Base-by-base conservation (phyloP, 2,329 filamentous ascomycete genomes). In the Shiraia sp. region DNA sequence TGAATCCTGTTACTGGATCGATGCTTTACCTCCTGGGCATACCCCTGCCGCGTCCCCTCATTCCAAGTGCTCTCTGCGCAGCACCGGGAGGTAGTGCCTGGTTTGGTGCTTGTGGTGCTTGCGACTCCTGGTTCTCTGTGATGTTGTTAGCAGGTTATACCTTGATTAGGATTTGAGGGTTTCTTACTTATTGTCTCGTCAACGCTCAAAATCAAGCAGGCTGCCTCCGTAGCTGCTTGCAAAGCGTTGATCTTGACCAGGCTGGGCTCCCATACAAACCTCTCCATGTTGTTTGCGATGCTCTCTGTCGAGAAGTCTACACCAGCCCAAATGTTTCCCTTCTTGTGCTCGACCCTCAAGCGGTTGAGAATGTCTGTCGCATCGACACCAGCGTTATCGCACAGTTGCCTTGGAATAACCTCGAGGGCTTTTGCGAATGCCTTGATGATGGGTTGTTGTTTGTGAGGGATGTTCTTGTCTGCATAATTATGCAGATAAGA, bases 371-470 rank as follows among this genome's bases (percentile, higher is more conserved):
- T 96, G 66, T 99, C 93, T 36, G 93, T 99, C 17, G 93, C 91
- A 67, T 99, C 93, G 68, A 99, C 97, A 51, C 93, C 93, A 41
- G 93, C 93, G 66, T 99, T 99, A 77, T 99, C 93, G 77, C 93
- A 99, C 47, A 99, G 80, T 75, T 97, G 93, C 62, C 93, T 86
- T 15, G 93, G 93, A 59, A 99, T 95, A 47, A 97, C 86, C 75
- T 99, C 93, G 40, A 99, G 82, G 1, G 93, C 93, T 77, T 96
- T 96, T 59, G 93, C 93, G 59, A 97, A 97, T 4, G 90, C 88
- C 78, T 97, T 97, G 79, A 99, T 93, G 63, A 99, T 90, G 41
- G 89, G 83, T 75, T 99, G 93, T 72, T 97, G 92, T 80, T 97
- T 97, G 79, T 95, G 83, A 4, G 87, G 82, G 43, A 97, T 85